These are phyloP conservation scores for Collybiopsis luxurians DNA, from an alignment of 768 basidiomycete species.

Conservation along the genomic window DNA sequence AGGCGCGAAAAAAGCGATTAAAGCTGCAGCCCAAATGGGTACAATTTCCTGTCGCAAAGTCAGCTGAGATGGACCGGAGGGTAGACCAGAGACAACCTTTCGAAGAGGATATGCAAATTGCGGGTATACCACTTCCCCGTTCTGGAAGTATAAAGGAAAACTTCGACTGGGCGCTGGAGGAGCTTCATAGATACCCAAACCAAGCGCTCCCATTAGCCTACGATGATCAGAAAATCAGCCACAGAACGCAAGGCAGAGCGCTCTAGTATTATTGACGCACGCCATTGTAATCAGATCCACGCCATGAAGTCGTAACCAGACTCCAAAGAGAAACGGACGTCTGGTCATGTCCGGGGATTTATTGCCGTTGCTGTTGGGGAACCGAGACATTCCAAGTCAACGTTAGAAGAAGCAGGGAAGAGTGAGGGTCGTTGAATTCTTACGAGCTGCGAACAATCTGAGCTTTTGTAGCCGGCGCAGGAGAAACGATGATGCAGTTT, in stretches of 20 bases:
- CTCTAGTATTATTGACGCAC: too few relatives aligned
- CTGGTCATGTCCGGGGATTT: not conserved
- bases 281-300: constrained; percentile 53
- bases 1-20: constrained; percentile 52
- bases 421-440: too few relatives aligned
- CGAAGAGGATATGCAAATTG: constrained; percentile 49
- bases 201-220: constrained; percentile 48
- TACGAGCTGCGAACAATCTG: too few relatives aligned
- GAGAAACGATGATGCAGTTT: too few relatives aligned
- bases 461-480: too few relatives aligned
- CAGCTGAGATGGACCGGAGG: too few relatives aligned
- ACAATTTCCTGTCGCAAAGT: constrained; percentile 38
- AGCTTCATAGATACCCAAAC: constrained; percentile 52
- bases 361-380: not conserved
- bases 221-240: not conserved
- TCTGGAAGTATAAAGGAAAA: constrained; percentile 41
- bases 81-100: too few relatives aligned
- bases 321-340: constrained; percentile 27
- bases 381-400: not conserved
- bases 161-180: constrained; percentile 40
- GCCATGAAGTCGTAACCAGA: constrained; percentile 46
- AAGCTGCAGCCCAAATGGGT: constrained; percentile 50
- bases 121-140: constrained; percentile 51
- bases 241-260: too few relatives aligned
- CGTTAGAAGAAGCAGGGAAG: too few relatives aligned